Evolutionary conservation across 331 rosid genomes (phyloP).

Genomic region (Pyracantha coccinea): DNA sequence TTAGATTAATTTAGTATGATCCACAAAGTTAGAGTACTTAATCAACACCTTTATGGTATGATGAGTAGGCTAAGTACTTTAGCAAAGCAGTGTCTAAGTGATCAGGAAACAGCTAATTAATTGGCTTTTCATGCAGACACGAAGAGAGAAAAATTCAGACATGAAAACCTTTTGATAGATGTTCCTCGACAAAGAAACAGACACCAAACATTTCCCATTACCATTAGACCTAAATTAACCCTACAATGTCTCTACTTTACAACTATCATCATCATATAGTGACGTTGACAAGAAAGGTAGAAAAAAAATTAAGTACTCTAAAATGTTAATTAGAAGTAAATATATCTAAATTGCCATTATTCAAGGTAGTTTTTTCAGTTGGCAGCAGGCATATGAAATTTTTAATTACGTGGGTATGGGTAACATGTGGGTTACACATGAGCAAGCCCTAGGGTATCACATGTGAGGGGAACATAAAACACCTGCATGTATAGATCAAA

Average conservation of each 20-base stretch:
- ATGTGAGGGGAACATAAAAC: slow-evolving; percentile 76
- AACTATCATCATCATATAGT: not conserved
- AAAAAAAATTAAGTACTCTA: slow-evolving; percentile 2
- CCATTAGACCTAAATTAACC: slow-evolving; percentile 26
- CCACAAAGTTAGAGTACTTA: not conserved
- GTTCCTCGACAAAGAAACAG: slow-evolving; percentile 23
- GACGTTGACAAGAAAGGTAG: slow-evolving; percentile 23
- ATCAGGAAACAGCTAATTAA: slow-evolving; percentile 4
- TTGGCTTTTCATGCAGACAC: slow-evolving; percentile 24
- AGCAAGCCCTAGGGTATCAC: slow-evolving; percentile 35
- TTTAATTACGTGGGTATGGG: slow-evolving; percentile 56
- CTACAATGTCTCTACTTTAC: slow-evolving; percentile 24
- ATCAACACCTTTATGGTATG: not conserved
- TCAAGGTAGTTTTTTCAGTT: slow-evolving; percentile 1
- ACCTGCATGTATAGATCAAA: slow-evolving; percentile 33
- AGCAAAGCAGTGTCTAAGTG: slow-evolving; percentile 1
- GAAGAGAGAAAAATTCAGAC: slow-evolving; percentile 15
- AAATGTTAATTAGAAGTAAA: not conserved
- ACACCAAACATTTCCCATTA: slow-evolving; percentile 23
- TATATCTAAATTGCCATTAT: not conserved
- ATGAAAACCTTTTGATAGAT: slow-evolving; percentile 25
- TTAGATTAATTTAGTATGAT: not conserved
- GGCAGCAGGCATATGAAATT: slow-evolving; percentile 25
- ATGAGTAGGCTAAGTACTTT: not conserved
- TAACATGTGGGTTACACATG: slow-evolving; percentile 94